Evolutionary conservation across 768 basidiomycete genomes (phyloP).

Genomic region (Neoboletus magnificus): DNA sequence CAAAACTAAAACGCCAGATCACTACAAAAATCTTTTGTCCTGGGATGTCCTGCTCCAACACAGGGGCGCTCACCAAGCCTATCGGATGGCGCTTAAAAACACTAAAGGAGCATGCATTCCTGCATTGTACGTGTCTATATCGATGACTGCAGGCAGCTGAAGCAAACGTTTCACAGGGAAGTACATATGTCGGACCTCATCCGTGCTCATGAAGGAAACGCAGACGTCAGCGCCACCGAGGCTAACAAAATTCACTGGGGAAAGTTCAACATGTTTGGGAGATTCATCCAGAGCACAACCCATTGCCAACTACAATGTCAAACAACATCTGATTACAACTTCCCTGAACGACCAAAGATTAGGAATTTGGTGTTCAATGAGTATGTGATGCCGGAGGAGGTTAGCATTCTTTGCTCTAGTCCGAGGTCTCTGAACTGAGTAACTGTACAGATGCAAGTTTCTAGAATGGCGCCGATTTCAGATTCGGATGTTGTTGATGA

Average conservation of each 20-base stretch:
- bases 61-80: conserved; percentile 81
- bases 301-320: conserved; percentile 78
- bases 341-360: conserved; percentile 54
- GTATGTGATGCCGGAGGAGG: conserved; percentile 69
- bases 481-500: conserved; percentile 41
- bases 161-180: conserved; percentile 53
- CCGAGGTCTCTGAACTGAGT: conserved; percentile 3
- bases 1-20: conserved; percentile 60
- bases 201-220: conserved; percentile 81
- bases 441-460: conserved; percentile 56
- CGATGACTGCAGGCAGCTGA: conserved; percentile 2
- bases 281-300: conserved; percentile 73
- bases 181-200: conserved; percentile 90
- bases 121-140: conserved; percentile 54
- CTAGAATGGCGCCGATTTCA: conserved; percentile 55
- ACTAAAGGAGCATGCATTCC: conserved; percentile 87
- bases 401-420: conserved; percentile 29
- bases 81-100: conserved; percentile 82
- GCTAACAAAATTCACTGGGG: conserved; percentile 86
- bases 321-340: conserved; percentile 54
- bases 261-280: conserved; percentile 91
- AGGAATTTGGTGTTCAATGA: conserved; percentile 52
- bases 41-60: conserved; percentile 85
- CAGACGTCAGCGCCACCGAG: conserved; percentile 64
- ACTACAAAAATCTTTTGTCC: conserved; percentile 73